phyloP scores from a whole-genome alignment of 1,284 basidiomycete species.

The Microbotryum intermedium region DNA sequence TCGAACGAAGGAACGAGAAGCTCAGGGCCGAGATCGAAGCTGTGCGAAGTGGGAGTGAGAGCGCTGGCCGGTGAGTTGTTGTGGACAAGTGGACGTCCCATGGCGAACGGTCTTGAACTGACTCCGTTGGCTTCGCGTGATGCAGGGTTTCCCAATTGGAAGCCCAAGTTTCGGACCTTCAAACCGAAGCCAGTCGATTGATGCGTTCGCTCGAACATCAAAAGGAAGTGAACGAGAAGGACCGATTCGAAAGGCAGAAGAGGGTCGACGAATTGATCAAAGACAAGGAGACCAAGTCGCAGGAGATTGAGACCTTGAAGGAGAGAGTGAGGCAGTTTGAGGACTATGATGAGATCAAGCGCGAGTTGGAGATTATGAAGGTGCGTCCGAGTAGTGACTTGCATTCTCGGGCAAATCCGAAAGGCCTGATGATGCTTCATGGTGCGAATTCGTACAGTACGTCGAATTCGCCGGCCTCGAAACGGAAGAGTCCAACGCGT shows the following conservation, averaged over 20 bases:
- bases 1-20: conserved; percentile 88
- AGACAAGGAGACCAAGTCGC: conserved; percentile 55
- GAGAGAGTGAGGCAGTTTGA: conserved; percentile 59
- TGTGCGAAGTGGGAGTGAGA: conserved; percentile 67
- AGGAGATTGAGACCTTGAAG: conserved; percentile 52
- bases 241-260: conserved; percentile 35
- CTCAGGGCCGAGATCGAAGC: conserved; percentile 87
- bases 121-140: not conserved
- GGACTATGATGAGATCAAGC: conserved; percentile 92
- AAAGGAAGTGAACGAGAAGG: conserved; percentile 49
- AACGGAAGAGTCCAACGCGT: conserved; percentile 35
- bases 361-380: conserved; percentile 95
- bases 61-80: conserved; percentile 57
- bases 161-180: conserved; percentile 59
- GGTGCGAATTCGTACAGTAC: conserved; percentile 61
- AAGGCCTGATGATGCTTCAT: no score
- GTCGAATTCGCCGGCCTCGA: conserved; percentile 72
- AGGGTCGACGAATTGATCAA: conserved; percentile 43
- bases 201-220: conserved; percentile 61
- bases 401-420: no score
- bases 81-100: not conserved
- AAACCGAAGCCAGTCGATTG: conserved; percentile 61
- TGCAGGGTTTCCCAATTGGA: conserved; percentile 62
- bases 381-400: conserved; percentile 41
- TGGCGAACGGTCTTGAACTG: not conserved